Base-by-base conservation (phyloP, 495 filamentous ascomycete species). In the Annulohypoxylon nitens region DNA sequence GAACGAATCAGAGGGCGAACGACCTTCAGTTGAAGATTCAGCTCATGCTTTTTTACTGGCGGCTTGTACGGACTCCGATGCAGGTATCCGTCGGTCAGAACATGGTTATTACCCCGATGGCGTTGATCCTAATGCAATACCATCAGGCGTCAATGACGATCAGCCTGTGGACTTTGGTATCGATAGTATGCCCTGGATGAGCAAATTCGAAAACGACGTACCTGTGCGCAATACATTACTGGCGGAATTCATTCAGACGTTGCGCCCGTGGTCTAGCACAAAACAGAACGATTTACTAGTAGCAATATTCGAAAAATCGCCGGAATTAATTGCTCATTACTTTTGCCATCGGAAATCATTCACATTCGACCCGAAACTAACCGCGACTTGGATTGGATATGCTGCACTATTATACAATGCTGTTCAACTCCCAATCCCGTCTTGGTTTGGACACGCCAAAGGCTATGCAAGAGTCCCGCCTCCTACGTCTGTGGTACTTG, bases 331-430 rank as follows among this genome's bases (percentile, higher is more conserved):
- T 4, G 90, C 93, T 10, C 88, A 92, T 72, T 98, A 94, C 78
- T 98, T 97, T 73, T 84, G 88, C 57, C 89, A 87, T 76, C 93
- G 91, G 78, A 90, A 89, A 47, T 87, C 89, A 74, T 97, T 98
- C 79, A 86, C 89, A 3, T 93, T 97, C 57, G 97, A 98, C 26
- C 95, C 96, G 0, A 98, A 97, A 75, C 84, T 94, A 9, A 93
- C 93, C 0, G 86, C 93, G 0, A 95, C 95, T 3, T 99, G 96
- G 96, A 91, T 98, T 73, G 94, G 95, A 18, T 97, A 95, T 76
- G 94, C 93, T 2, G 87, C 93, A 0, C 93, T 98, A 61, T 81
- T 99, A 4, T 95, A 96, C 78, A 91, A 91, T 23, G 86, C 87
- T 0, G 87, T 98, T 6, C 86, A 91, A 61, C 78, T 97, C 23